These are phyloP conservation scores for Forsythia viridissima DNA, from an alignment of 257 asterid genomes.

Conservation along the genomic window DNA sequence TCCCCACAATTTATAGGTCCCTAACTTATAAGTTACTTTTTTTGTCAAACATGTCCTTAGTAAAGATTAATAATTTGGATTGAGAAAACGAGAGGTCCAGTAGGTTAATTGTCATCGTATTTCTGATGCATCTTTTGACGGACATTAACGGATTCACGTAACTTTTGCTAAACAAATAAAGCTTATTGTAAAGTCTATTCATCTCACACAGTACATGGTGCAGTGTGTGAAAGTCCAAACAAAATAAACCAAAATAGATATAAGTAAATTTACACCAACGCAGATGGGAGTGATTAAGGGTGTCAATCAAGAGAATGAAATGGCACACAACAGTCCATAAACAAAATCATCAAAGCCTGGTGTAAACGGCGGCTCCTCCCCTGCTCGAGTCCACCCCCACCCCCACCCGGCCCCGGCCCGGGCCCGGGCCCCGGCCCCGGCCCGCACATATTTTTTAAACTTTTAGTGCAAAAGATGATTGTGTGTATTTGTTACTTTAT, in stretches of 20 bases:
- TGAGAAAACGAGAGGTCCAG: background rate
- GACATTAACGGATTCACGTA: background rate
- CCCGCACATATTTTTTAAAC: too few species aligned
- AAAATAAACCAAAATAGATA: background rate
- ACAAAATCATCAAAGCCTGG: conserved; percentile 14
- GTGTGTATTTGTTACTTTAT: too few species aligned
- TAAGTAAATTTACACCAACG: background rate
- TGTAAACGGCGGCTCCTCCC: conserved; percentile 33
- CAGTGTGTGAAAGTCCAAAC: background rate
- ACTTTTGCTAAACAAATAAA: background rate
- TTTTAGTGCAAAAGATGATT: too few species aligned
- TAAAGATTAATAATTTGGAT: too few species aligned
- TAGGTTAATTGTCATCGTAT: background rate
- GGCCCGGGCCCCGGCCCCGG: too few species aligned
- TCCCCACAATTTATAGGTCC: too few species aligned
- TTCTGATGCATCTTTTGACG: background rate
- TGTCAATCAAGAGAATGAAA: conserved; percentile 28
- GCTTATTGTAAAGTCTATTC: background rate
- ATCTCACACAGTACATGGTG: background rate
- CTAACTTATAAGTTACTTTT: too few species aligned
- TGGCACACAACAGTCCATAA: conserved; percentile 13
- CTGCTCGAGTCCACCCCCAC: background rate
- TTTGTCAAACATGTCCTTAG: too few species aligned
- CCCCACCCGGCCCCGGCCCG: background rate
- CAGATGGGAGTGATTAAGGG: conserved; percentile 28